These are phyloP conservation scores for Royoungia palumana DNA, from an alignment of 768 basidiomycete genomes.

Conservation along the genomic window DNA sequence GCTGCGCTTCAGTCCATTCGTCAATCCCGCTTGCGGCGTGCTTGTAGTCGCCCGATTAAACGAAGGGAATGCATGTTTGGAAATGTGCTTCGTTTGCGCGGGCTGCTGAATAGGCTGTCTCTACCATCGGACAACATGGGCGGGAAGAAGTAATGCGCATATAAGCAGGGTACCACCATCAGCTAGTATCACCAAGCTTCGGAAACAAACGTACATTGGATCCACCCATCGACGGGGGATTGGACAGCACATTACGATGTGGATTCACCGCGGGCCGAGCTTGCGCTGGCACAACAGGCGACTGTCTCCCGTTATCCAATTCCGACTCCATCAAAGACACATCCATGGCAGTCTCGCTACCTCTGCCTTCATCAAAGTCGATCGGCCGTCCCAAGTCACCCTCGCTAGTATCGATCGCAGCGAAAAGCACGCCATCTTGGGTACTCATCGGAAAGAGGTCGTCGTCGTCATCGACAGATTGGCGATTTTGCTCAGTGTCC, in stretches of 20 bases:
- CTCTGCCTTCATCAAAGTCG: constrained; percentile 38
- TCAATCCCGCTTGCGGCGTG: constrained; percentile 2
- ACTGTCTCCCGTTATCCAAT: background rate
- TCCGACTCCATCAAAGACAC: constrained; percentile 1
- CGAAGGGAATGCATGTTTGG: constrained; percentile 3
- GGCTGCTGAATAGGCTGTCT: constrained; percentile 9
- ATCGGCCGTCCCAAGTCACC: constrained; percentile 39
- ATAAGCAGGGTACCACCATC: background rate
- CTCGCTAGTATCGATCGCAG: constrained; percentile 51
- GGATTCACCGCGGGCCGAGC: background rate
- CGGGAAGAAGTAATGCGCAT: background rate
- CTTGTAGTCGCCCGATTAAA: constrained; percentile 10
- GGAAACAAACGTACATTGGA: constrained; percentile 39
- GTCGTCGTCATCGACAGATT: constrained; percentile 30
- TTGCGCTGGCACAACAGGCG: background rate
- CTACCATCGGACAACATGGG: background rate
- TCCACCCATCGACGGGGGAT: constrained; percentile 39
- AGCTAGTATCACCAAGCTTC: background rate
- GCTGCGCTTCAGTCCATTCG: constrained; percentile 31
- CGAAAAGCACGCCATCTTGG: constrained; percentile 66
- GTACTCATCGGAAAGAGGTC: constrained; percentile 51
- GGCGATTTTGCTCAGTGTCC: background rate
- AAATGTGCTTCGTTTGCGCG: background rate
- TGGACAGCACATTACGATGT: background rate
- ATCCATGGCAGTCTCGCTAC: constrained; percentile 13